These are phyloP conservation scores for Marasmius sp. DNA, from an alignment of 1,284 basidiomycete species.

Conservation along the genomic window DNA sequence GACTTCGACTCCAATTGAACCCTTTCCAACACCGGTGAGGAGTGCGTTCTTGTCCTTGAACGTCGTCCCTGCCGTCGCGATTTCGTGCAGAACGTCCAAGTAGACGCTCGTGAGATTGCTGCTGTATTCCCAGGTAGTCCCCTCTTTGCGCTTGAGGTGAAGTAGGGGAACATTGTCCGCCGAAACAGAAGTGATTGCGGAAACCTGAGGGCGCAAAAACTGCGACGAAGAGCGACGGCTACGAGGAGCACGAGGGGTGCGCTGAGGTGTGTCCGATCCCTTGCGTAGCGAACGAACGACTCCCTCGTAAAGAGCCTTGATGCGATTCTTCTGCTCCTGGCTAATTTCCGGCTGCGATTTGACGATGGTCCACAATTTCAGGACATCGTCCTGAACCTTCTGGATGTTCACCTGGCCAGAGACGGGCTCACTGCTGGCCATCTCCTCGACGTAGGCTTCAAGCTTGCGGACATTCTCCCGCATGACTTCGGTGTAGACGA, in stretches of 20 bases:
- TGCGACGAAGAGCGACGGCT: constrained; percentile 88
- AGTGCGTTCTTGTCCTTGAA: constrained; percentile 99
- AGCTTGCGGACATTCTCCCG: constrained; percentile 96
- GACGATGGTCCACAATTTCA: constrained; percentile 96
- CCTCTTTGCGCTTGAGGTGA: constrained; percentile 97
- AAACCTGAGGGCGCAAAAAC: constrained; percentile 89
- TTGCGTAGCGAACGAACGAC: constrained; percentile 84
- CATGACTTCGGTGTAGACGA: constrained; percentile 92
- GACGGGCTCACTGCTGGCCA: constrained; percentile 92
- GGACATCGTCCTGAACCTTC: constrained; percentile 94
- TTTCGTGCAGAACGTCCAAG: constrained; percentile 95
- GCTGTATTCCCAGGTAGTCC: constrained; percentile 93
- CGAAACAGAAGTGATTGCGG: constrained; percentile 75
- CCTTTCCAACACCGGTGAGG: constrained; percentile 96
- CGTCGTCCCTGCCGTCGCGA: constrained; percentile 95
- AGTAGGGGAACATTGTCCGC: constrained; percentile 93
- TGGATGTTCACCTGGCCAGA: constrained; percentile 86
- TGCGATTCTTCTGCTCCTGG: constrained; percentile 95
- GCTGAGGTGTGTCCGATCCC: constrained; percentile 58
- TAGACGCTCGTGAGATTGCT: constrained; percentile 96
- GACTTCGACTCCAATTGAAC: constrained; percentile 96
- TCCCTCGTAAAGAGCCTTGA: constrained; percentile 95
- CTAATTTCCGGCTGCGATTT: constrained; percentile 97
- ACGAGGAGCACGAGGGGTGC: constrained; percentile 44
- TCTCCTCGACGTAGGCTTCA: constrained; percentile 97